Evolutionary conservation across 2,329 filamentous ascomycete genomes (phyloP).

Genomic region (Didymella lethalis): DNA sequence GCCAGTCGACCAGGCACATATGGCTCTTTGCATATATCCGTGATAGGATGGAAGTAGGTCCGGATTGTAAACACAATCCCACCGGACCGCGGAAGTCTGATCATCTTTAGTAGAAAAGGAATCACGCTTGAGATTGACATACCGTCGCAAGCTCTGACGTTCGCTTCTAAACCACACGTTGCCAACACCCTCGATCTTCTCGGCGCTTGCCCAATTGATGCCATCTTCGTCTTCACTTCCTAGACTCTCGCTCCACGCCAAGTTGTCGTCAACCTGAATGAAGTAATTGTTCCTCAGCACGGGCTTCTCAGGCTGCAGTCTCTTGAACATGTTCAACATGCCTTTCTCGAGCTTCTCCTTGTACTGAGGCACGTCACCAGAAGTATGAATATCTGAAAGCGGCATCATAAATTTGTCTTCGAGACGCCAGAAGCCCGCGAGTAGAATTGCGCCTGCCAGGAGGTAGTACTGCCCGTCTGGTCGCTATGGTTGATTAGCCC

Average conservation of each 20-base stretch:
- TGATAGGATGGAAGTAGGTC: slow-evolving; percentile 79
- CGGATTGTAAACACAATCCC: slow-evolving; percentile 75
- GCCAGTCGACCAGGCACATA: slow-evolving; percentile 81
- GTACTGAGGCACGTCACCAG: slow-evolving; percentile 77
- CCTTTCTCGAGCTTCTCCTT: slow-evolving; percentile 75
- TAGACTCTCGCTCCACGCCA: slow-evolving; percentile 80
- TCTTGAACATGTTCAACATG: slow-evolving; percentile 82
- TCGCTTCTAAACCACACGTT: slow-evolving; percentile 81
- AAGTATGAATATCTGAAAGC: slow-evolving; percentile 80
- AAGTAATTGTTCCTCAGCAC: slow-evolving; percentile 84
- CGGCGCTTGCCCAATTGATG: slow-evolving; percentile 61
- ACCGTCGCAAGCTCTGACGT: slow-evolving; percentile 71
- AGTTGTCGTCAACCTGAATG: slow-evolving; percentile 80
- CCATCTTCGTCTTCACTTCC: slow-evolving; percentile 71
- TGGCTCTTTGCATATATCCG: slow-evolving; percentile 71
- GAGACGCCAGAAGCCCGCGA: slow-evolving; percentile 85
- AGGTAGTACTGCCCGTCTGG: slow-evolving; percentile 82
- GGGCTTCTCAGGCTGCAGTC: slow-evolving; percentile 72
- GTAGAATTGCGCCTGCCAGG: slow-evolving; percentile 75
- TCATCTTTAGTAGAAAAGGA: background rate
- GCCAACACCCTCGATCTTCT: slow-evolving; percentile 75
- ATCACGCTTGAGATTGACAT: slow-evolving; percentile 11
- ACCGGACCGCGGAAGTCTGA: slow-evolving; percentile 55
- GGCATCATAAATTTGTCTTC: slow-evolving; percentile 83
- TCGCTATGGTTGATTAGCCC: slow-evolving; percentile 52